Evolutionary conservation across 129 eudicot genomes (phyloP).

Genomic region (Centrapalus pauciflorus): DNA sequence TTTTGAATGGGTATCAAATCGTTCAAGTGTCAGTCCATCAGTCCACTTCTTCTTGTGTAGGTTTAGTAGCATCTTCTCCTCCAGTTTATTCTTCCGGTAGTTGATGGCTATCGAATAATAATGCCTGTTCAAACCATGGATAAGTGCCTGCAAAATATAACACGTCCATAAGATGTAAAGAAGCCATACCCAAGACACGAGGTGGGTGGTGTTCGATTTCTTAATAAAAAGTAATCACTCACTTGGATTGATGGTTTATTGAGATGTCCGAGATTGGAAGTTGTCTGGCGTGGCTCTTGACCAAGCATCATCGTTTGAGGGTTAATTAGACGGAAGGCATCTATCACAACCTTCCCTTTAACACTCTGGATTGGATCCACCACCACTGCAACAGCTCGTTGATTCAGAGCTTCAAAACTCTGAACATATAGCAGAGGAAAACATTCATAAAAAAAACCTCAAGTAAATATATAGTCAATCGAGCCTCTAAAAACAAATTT

Average conservation of each 20-base stretch:
- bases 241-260: conserved; percentile 93
- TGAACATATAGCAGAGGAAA: conserved; percentile 27
- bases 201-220: too few relatives aligned
- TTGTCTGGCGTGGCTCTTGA: conserved; percentile 88
- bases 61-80: conserved; percentile 84
- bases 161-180: not conserved
- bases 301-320: conserved; percentile 99
- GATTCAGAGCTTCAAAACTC: conserved; percentile 92
- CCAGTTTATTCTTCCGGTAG: conserved; percentile 85
- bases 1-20: conserved; percentile 77
- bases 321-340: conserved; percentile 78
- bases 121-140: conserved; percentile 88
- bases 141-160: conserved; percentile 51
- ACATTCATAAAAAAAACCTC: not conserved
- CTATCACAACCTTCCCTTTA: conserved; percentile 89
- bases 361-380: conserved; percentile 96
- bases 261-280: conserved; percentile 90
- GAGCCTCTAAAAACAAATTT: not conserved
- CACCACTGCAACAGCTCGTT: conserved; percentile 91
- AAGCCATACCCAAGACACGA: not conserved
- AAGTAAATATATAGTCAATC: not conserved
- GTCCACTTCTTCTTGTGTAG: conserved; percentile 96
- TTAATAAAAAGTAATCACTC: not conserved
- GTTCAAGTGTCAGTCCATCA: conserved; percentile 76
- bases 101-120: conserved; percentile 86